A percentile compares a stretch with the other conserved stretches of the same genome.
phyloP scores from a whole-genome alignment of 768 basidiomycete species.

The Suillus decipiens region DNA sequence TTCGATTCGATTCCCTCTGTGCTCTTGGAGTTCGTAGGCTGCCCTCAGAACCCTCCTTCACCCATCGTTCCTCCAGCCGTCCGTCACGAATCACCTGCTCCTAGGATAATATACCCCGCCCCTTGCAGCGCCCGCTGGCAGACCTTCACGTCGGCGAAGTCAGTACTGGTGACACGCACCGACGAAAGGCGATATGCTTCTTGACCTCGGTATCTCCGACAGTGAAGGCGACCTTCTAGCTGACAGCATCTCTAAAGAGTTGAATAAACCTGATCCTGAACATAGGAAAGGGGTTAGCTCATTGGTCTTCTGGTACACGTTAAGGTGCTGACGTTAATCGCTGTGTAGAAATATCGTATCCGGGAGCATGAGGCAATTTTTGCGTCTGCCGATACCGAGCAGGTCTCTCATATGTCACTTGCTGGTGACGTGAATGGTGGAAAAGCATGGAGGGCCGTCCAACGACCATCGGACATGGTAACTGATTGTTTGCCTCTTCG shows the following conservation, averaged over 20 bases:
- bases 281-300: constrained; percentile 26
- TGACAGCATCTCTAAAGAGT: constrained; percentile 73
- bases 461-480: constrained; percentile 95
- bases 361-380: constrained; percentile 81
- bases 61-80: constrained; percentile 21
- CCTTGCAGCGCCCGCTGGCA: constrained; percentile 34
- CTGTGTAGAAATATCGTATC: constrained; percentile 72
- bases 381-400: constrained; percentile 73
- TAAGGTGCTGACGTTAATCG: constrained; percentile 13
- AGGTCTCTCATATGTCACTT: constrained; percentile 65
- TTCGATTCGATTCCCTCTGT: constrained; percentile 45
- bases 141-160: constrained; percentile 67
- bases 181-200: constrained; percentile 32
- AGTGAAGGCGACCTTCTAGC: constrained; percentile 56
- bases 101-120: constrained; percentile 37
- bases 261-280: constrained; percentile 55
- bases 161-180: constrained; percentile 75
- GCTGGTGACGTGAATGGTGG: constrained; percentile 85
- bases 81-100: constrained; percentile 23
- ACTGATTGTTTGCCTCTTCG: constrained; percentile 17
- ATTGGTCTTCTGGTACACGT: constrained; percentile 8
- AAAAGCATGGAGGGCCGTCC: constrained; percentile 82
- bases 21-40: constrained; percentile 51
- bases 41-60: constrained; percentile 21
- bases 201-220: constrained; percentile 41